Evolutionary conservation across 2,329 filamentous ascomycete species (phyloP), one percentile per base, ranked within the genome.

Genomic region (Colletotrichum sidae): DNA sequence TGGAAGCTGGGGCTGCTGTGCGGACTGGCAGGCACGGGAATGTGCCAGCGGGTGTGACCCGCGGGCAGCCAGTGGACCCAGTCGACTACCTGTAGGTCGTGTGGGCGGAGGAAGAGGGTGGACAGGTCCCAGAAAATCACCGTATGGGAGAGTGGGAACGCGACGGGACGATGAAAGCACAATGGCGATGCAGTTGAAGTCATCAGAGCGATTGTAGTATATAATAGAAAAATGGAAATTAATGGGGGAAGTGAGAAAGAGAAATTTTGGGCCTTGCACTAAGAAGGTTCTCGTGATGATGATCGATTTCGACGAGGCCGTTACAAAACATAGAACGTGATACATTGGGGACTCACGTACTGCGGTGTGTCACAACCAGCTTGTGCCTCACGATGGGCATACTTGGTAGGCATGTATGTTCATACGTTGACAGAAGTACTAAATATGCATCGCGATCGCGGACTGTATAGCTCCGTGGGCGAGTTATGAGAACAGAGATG

Each of bases 11-110:
- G 34, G 15, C 41, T 47, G 60, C 37, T 42, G 15, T 15, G 49
- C 49, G 39, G 62, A 52, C 61, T 62, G 57, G 46, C 62, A 65
- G 58, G 62, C 45, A 55, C 57, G 57, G 45, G 51, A 55, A 35
- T 47, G 57, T 55, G 57, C 51, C 45, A 33, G 55, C 34, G 58
- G 45, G 53, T 54, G 52, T 37, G 45, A 52, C 39, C 45, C 37
- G 49, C 42, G 55, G 35, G 50, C 51, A 53, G 62, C 34, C 50
- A 55, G 50, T 65, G 61, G 61, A 61, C 61, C 57, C 41, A 52
- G 53, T 59, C 54, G 47, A 58, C 46, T 64, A 64, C 44, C 45
- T 53, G 53, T 37, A 25, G 25, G 25, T 25, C 25, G 25, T 25
- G 25, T 1, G 25, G 17, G 53, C 44, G 42, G 63, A 51, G 53